Base-by-base conservation (phyloP, 1,139 yeast species). In the Yarrowia galli region DNA sequence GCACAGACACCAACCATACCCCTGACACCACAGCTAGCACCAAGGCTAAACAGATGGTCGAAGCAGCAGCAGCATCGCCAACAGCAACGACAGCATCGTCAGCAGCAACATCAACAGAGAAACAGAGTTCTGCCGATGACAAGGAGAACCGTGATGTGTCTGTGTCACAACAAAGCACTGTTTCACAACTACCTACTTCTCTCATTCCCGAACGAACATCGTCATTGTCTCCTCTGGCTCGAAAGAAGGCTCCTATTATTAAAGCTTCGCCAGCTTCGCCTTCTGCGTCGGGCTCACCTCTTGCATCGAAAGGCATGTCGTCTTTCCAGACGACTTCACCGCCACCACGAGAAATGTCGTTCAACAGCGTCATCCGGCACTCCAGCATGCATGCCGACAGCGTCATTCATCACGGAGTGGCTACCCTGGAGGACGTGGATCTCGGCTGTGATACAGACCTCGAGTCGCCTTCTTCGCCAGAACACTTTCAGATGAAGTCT, bases 311-410 rank as follows among this genome's bases (percentile, higher is more conserved):
- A 13, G 61, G 48, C 61, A 40, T 54, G 61, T 36, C 61, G 18
- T 53, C 60, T 1, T 53, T 54, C 23, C 61, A 54, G 38, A 23
- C 36, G 8, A 10, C 4, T 6, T 40, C 61, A n/a, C 61, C 61
- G 2, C 46, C 46, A 3, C 64, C 46, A 3, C 64, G 51, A 4
- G 64, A 58, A 20, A 28, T 58, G 51, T 58, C 64, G 16, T 58
- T 58, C 64, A 58, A 58, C 42, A 58, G 64, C 32, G 51, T 58
- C 51, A 58, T 58, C 10, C 40, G 64, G 4, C 64, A 58, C n/a
- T 58, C 64, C 22, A 58, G 64, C 20, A 28, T 58, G 51, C 64
- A 32, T 9, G 51, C 51, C 16, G 64, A 58, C 20, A 58, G 64
- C 23, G 64, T 58, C 20, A 58, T 58, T 16, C 64, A 58, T 20